A percentile compares a stretch with the other conserved stretches of the same genome.
These are phyloP conservation scores for Hymenoscyphus scutula DNA, from an alignment of 2,329 filamentous ascomycete genomes.

Conservation along the genomic window DNA sequence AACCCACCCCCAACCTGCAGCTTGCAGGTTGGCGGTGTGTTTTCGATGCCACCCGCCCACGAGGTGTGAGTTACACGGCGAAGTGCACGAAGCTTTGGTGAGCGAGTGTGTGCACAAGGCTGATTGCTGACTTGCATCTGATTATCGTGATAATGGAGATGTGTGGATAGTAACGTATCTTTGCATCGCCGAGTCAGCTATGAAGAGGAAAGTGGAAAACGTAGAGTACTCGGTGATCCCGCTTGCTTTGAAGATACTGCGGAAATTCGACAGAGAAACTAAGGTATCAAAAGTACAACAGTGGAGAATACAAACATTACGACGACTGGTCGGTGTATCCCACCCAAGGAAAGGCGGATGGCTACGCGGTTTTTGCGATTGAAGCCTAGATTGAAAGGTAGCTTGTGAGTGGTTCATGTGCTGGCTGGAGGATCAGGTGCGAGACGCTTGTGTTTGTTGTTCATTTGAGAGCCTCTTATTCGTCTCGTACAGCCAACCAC, in stretches of 20 bases:
- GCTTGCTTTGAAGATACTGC: background rate
- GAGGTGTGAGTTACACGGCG: slow-evolving; percentile 1
- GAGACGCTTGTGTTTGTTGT: background rate
- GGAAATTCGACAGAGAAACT: background rate
- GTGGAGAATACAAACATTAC: background rate
- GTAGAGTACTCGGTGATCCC: background rate
- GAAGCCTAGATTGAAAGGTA: background rate
- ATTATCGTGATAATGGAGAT: background rate
- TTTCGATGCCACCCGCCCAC: slow-evolving; percentile 1
- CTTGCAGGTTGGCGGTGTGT: slow-evolving; percentile 4
- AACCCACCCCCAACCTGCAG: background rate
- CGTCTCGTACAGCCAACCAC: background rate
- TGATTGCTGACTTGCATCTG: background rate
- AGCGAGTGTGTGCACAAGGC: background rate
- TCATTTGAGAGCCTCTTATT: background rate
- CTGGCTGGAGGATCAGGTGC: background rate
- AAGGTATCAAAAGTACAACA: background rate
- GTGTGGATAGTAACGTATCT: background rate
- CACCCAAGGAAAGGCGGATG: background rate
- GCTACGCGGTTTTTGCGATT: background rate
- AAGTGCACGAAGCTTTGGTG: too few relatives aligned
- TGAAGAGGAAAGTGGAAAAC: background rate
- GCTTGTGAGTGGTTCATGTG: background rate
- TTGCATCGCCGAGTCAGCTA: background rate
- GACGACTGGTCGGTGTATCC: background rate